These are phyloP conservation scores for Populus euphratica DNA, from an alignment of 345 rosid species.

Conservation along the genomic window DNA sequence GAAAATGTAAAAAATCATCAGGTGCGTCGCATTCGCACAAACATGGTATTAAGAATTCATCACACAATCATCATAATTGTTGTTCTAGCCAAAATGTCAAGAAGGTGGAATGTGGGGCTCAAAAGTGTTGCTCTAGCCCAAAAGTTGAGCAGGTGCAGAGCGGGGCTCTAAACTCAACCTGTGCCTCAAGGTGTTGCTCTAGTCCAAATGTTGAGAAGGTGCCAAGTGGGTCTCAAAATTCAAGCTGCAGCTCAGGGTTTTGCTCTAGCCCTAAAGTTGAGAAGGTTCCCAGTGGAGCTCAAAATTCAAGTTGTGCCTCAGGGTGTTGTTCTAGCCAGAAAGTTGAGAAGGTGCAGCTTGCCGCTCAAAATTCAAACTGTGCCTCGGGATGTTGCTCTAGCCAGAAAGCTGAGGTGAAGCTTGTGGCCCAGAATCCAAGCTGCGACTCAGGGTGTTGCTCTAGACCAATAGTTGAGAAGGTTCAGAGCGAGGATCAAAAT, in stretches of 20 bases:
- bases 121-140: neutral
- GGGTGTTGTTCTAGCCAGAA: neutral
- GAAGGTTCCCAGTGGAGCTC: neutral
- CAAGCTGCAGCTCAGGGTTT: neutral
- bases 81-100: neutral
- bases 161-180: neutral
- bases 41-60: neutral
- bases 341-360: neutral
- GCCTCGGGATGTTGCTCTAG: slow-evolving; percentile 1
- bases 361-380: neutral
- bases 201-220: neutral
- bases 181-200: neutral
- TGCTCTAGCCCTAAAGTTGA: neutral
- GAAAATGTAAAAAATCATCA: slow-evolving; percentile 26
- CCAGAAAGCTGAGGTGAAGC: neutral
- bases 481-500: too few relatives aligned
- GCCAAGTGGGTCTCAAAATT: neutral
- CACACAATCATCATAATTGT: slow-evolving; percentile 9
- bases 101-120: neutral
- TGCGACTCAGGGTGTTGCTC: neutral
- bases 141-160: neutral
- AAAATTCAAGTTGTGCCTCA: neutral
- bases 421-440: too few relatives aligned
- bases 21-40: neutral
- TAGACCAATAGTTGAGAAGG: neutral